A percentile compares a stretch with the other conserved stretches of the same genome.
Conservation (phyloP, 1,284 basidiomycete species). For the Chondrostereum purpureum region DNA sequence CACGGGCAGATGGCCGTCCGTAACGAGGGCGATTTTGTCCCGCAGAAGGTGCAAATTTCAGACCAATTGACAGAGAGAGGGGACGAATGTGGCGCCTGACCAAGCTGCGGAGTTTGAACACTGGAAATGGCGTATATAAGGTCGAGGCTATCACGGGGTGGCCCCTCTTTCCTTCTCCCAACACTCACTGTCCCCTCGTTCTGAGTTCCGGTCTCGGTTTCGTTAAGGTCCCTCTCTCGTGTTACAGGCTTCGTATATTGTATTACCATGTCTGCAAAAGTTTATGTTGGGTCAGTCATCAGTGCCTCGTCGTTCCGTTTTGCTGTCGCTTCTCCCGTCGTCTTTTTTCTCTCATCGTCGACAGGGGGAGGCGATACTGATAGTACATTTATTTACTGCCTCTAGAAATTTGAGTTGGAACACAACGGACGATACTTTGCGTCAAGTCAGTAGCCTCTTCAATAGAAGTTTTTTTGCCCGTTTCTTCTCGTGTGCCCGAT, state of each 20-base stretch:
- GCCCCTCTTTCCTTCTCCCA: conserved; percentile 30
- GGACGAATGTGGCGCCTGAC: conserved; percentile 6
- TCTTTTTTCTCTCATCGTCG: conserved; percentile 10
- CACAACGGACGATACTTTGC: conserved; percentile 86
- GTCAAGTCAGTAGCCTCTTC: conserved; percentile 67
- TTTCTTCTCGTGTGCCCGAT: conserved; percentile 24
- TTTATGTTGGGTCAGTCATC: conserved; percentile 81
- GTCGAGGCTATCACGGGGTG: conserved; percentile 22
- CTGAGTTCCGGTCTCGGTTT: conserved; percentile 41
- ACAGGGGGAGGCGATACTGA: conserved; percentile 48
- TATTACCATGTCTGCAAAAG: conserved; percentile 68
- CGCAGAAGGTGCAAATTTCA: neutral
- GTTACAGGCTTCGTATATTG: conserved; percentile 26
- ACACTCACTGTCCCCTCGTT: conserved; percentile 38
- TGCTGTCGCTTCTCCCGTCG: conserved; percentile 37
- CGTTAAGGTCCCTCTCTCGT: conserved; percentile 34
- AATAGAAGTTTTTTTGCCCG: conserved; percentile 30
- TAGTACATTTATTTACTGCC: conserved; percentile 31
- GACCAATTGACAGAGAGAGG: conserved; percentile 4
- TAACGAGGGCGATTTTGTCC: neutral
- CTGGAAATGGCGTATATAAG: conserved; percentile 41
- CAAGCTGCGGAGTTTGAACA: conserved; percentile 48
- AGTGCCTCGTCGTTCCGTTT: conserved; percentile 33
- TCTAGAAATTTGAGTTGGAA: conserved; percentile 89
- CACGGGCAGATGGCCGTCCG: neutral